phyloP scores from a whole-genome alignment of 176 grass and related monocot species.

The Rhynchospora breviuscula region DNA sequence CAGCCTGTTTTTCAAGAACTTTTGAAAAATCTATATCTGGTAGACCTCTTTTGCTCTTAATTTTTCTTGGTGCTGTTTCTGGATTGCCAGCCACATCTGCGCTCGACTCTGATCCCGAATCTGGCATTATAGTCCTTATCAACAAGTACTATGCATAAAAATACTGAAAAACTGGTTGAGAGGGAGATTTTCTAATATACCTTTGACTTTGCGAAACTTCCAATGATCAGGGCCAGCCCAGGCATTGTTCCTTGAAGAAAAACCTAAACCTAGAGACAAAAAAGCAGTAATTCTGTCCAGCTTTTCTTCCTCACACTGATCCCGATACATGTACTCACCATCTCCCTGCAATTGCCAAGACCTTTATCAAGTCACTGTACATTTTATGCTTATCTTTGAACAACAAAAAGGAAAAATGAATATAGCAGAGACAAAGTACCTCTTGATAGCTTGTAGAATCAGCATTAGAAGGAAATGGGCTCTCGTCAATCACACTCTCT shows the following conservation, averaged over 20 bases:
- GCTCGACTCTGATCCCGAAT: conserved; percentile 42
- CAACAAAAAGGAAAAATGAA: not conserved
- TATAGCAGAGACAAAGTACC: conserved; percentile 32
- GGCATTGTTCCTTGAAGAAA: conserved; percentile 86
- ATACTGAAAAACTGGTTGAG: not conserved
- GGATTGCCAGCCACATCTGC: conserved; percentile 33
- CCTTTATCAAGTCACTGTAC: not conserved
- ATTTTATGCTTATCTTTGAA: not conserved
- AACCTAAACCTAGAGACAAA: conserved; percentile 63
- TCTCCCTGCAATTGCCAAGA: conserved; percentile 42
- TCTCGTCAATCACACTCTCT: conserved; percentile 45
- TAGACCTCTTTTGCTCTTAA: conserved; percentile 46
- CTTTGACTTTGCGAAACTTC: conserved; percentile 85
- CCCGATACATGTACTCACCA: conserved; percentile 44
- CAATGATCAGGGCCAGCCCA: conserved; percentile 99
- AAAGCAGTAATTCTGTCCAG: conserved; percentile 64
- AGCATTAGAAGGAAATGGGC: conserved; percentile 25
- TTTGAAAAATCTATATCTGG: conserved; percentile 76
- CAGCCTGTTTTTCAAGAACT: conserved; percentile 50
- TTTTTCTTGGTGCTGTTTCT: conserved; percentile 45
- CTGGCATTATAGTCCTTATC: not conserved
- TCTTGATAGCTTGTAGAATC: conserved; percentile 50
- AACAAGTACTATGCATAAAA: conserved; percentile 9
- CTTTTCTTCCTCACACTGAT: conserved; percentile 46
- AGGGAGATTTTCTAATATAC: conserved; percentile 27